Conservation (phyloP, 164 flowering plant genomes). For the Umbilicus rupestris region DNA sequence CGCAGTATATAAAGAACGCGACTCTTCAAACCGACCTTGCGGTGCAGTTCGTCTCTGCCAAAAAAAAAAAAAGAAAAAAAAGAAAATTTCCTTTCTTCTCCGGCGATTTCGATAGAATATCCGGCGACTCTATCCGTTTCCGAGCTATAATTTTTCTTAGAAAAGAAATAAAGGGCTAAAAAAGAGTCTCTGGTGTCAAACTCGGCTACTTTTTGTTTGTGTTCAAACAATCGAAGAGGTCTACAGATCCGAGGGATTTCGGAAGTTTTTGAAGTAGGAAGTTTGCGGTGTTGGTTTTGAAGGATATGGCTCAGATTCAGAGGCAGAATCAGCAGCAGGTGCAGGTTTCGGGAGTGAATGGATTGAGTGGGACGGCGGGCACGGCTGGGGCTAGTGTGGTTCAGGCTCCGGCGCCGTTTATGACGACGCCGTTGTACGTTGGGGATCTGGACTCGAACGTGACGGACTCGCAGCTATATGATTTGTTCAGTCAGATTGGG, state of each 20-base stretch:
- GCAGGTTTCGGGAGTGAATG: background rate
- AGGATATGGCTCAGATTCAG: background rate
- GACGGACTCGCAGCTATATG: constrained; percentile 22
- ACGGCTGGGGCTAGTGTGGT: background rate
- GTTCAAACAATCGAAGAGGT: too few relatives aligned
- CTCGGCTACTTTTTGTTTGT: background rate
- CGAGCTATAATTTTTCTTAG: background rate
- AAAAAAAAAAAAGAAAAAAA: background rate
- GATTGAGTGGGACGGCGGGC: background rate
- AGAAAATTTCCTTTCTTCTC: background rate
- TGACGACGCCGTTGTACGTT: constrained; percentile 8
- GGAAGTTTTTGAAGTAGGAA: too few relatives aligned
- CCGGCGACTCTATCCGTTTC: background rate
- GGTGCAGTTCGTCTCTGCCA: constrained; percentile 8
- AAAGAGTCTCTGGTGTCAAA: background rate
- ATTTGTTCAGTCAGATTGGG: constrained; percentile 19
- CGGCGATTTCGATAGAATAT: background rate
- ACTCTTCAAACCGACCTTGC: background rate
- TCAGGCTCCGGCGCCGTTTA: background rate
- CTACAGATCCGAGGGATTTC: too few relatives aligned
- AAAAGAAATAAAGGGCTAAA: background rate
- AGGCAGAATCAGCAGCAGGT: background rate
- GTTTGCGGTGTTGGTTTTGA: too few relatives aligned
- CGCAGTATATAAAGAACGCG: background rate
- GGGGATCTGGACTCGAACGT: constrained; percentile 12